These are phyloP conservation scores for Yamadazyma triangularis DNA, from an alignment of 1,139 yeast species.

Conservation along the genomic window DNA sequence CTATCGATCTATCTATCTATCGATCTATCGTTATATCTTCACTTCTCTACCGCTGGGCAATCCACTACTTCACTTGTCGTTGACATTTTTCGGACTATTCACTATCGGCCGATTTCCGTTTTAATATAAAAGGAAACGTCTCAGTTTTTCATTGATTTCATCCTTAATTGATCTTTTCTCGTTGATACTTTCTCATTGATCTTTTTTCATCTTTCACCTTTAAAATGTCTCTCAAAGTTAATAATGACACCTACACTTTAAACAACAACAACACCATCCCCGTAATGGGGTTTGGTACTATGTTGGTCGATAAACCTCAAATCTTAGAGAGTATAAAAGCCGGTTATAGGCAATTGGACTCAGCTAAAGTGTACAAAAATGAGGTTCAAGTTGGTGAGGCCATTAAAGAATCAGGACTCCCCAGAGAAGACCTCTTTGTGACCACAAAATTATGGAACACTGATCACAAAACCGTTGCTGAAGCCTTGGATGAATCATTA, in stretches of 20 bases:
- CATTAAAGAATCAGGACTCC: slow-evolving; percentile 61
- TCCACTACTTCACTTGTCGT: too few relatives aligned
- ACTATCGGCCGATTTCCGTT: too few relatives aligned
- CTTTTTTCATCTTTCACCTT: too few relatives aligned
- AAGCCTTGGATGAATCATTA: slow-evolving; percentile 60
- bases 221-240: slow-evolving; percentile 5
- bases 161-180: too few relatives aligned
- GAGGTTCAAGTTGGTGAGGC: slow-evolving; percentile 66
- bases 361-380: slow-evolving; percentile 65
- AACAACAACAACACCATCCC: slow-evolving; percentile 67
- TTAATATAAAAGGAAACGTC: too few relatives aligned
- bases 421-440: slow-evolving; percentile 67
- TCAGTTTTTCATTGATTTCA: too few relatives aligned
- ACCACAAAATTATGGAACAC: slow-evolving; percentile 81
- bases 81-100: too few relatives aligned
- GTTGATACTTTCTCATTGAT: too few relatives aligned
- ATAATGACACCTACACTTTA: slow-evolving; percentile 29
- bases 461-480: slow-evolving; percentile 56
- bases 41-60: too few relatives aligned
- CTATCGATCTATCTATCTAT: too few relatives aligned
- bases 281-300: slow-evolving; percentile 42
- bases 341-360: slow-evolving; percentile 79
- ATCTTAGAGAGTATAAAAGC: slow-evolving; percentile 37
- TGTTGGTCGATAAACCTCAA: slow-evolving; percentile 5
- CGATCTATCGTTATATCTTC: too few relatives aligned